Conservation (phyloP, 768 basidiomycete genomes). For the Termitomyces sp. region DNA sequence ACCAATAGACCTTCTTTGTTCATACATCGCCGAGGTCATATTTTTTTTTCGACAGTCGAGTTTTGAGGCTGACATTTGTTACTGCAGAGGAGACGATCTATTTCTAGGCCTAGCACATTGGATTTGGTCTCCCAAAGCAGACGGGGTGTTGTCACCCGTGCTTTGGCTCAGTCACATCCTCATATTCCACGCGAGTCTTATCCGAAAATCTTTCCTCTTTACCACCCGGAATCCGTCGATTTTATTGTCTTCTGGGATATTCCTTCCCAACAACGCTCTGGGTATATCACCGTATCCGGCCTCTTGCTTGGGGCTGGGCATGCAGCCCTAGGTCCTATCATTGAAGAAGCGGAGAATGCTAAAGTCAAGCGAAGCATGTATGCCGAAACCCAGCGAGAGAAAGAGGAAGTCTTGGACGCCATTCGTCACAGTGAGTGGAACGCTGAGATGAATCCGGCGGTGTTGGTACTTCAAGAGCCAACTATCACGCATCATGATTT, state of each 20-base stretch:
- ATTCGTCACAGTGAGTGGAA: conserved; percentile 74
- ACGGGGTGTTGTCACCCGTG: conserved; percentile 32
- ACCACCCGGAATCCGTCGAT: conserved; percentile 68
- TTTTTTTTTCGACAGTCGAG: background rate
- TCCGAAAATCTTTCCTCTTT: conserved; percentile 71
- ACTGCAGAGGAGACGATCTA: conserved; percentile 12
- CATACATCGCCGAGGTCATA: conserved; percentile 40
- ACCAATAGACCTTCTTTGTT: conserved; percentile 45
- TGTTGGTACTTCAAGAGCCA: conserved; percentile 42
- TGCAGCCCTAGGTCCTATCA: conserved; percentile 54
- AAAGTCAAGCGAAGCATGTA: conserved; percentile 84
- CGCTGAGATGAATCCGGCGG: conserved; percentile 68
- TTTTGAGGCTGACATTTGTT: conserved; percentile 10
- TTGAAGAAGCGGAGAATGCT: conserved; percentile 52
- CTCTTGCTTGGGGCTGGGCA: conserved; percentile 64
- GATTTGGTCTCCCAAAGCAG: conserved; percentile 49
- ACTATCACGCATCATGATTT: conserved; percentile 57
- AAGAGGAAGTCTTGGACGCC: conserved; percentile 56
- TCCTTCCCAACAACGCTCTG: conserved; percentile 50
- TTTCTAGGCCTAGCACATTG: conserved; percentile 24
- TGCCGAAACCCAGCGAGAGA: conserved; percentile 81
- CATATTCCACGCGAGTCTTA: conserved; percentile 51
- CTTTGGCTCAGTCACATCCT: conserved; percentile 36
- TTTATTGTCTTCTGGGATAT: conserved; percentile 75
- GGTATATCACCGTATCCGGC: conserved; percentile 54